Evolutionary conservation across 106 monocot species (phyloP).

Genomic region (Apostasia shenzhenica): DNA sequence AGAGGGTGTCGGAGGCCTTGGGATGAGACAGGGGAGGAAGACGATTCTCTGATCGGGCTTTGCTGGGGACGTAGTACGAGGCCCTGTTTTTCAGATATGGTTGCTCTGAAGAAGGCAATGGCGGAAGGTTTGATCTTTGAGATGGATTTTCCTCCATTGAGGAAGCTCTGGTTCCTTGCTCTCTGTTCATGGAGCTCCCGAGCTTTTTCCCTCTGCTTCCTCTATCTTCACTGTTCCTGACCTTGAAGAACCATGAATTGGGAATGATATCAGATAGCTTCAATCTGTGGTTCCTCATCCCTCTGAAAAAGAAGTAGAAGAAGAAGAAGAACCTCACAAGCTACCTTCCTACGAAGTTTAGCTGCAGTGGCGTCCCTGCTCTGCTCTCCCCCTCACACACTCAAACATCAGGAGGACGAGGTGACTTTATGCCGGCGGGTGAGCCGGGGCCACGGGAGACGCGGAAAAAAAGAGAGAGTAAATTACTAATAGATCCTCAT

Average conservation of each 20-base stretch:
- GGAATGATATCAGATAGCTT: conserved; percentile 64
- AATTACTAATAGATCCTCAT: no score
- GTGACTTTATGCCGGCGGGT: no score
- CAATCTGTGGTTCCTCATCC: conserved; percentile 66
- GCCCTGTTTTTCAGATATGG: conserved; percentile 30
- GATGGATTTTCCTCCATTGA: neutral
- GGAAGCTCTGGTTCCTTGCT: neutral
- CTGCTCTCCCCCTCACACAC: no score
- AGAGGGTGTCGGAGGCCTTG: conserved; percentile 22
- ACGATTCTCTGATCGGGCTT: conserved; percentile 9
- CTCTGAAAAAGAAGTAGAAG: no score
- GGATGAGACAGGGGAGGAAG: conserved; percentile 13
- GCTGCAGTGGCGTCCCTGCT: no score
- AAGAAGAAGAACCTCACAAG: no score
- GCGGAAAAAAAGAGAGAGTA: no score
- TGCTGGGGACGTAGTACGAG: conserved; percentile 60
- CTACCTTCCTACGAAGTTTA: no score
- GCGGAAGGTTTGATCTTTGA: neutral
- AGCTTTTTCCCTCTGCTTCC: neutral
- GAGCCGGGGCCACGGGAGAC: no score
- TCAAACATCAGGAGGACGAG: no score
- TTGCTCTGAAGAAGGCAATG: neutral
- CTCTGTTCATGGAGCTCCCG: neutral
- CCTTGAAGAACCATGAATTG: conserved; percentile 73
- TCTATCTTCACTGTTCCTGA: conserved; percentile 27